These are phyloP conservation scores for Coniochaeta sp. DNA, from an alignment of 2,329 filamentous ascomycete species.

Conservation along the genomic window DNA sequence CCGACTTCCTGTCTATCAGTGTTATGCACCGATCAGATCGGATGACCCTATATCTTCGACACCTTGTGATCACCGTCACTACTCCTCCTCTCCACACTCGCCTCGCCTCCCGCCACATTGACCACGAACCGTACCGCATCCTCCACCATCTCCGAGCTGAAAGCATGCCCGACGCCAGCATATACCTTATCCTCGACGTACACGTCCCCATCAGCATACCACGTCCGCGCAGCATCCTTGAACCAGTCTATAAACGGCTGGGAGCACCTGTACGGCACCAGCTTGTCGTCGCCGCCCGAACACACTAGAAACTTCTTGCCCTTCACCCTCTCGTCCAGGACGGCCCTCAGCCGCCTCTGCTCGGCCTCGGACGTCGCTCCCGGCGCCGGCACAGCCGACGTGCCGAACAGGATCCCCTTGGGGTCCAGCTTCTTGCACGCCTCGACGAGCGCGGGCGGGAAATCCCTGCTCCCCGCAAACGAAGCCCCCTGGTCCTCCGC, in stretches of 20 bases:
- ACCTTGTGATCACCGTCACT: slow-evolving; percentile 10
- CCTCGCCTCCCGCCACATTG: slow-evolving; percentile 29
- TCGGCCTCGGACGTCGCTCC: slow-evolving; percentile 18
- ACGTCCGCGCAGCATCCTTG: slow-evolving; percentile 42
- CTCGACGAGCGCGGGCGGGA: slow-evolving; percentile 60
- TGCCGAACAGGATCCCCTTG: slow-evolving; percentile 62
- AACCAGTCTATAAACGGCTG: slow-evolving; percentile 56
- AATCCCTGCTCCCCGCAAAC: slow-evolving; percentile 73
- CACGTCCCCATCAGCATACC: slow-evolving; percentile 47
- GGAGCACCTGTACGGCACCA: slow-evolving; percentile 61
- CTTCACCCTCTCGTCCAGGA: slow-evolving; percentile 41
- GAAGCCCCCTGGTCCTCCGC: slow-evolving; percentile 44
- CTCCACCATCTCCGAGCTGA: slow-evolving; percentile 57
- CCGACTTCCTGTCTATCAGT: too few species aligned
- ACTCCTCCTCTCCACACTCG: slow-evolving; percentile 14
- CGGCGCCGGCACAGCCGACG: slow-evolving; percentile 17
- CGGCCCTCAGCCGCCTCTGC: slow-evolving; percentile 31
- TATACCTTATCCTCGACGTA: slow-evolving; percentile 61
- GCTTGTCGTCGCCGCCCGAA: slow-evolving; percentile 59
- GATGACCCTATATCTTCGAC: slow-evolving; percentile 20
- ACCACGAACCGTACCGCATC: slow-evolving; percentile 59
- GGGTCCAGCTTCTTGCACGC: slow-evolving; percentile 64
- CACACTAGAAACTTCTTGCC: slow-evolving; percentile 60
- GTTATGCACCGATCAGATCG: too few species aligned
- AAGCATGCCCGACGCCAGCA: slow-evolving; percentile 61